Base-by-base conservation (phyloP, 768 basidiomycete genomes). In the Termitomyces sp. region DNA sequence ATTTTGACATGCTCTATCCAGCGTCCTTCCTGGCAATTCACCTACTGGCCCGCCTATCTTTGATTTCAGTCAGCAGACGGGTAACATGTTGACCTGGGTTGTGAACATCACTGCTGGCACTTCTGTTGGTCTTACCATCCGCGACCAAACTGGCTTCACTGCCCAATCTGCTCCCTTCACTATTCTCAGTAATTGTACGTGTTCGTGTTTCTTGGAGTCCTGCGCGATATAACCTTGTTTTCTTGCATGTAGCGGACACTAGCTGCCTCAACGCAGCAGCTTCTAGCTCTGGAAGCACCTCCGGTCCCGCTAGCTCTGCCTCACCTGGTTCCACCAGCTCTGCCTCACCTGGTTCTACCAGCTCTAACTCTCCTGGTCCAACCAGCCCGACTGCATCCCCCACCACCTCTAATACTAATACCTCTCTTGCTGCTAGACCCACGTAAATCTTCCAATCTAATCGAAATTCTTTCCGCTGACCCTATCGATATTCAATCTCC, bases 81-180 rank as follows among this genome's bases (percentile, higher is more conserved):
- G 67, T 15, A 81, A 68, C 22, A 69, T 73, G 5, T 48, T 77
- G 56, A 82, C 79, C 20, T 91, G 88, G 88, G 51, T 25, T 0
- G 78, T 76, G 50, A 83, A 85, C 72, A 63, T 77, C 33, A 45
- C 76, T 2, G 58, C 71, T 13, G 74, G 74, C n/a, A 79, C 77
- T 4, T 65, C 60, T 38, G 66, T 92, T 53, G 84, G 81, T 49
- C 65, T 92, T 27, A 75, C 71, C 12, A 56, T 94, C 57, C 80
- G 78, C 64, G 92, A 94, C 63, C 66, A 53, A 52, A 80, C 71
- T 31, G 91, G 92, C 62, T 0, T 20, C 0, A 23, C 65, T 45
- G 73, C 66, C 0, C 84, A 84, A 61, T 69, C 78, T 2, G 88
- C 78, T 6, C 31, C 81, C 2, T 76, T 90, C 74, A 73, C 67